phyloP scores from a whole-genome alignment of 148 eudicot species.

The Amaranthus cruentus region DNA sequence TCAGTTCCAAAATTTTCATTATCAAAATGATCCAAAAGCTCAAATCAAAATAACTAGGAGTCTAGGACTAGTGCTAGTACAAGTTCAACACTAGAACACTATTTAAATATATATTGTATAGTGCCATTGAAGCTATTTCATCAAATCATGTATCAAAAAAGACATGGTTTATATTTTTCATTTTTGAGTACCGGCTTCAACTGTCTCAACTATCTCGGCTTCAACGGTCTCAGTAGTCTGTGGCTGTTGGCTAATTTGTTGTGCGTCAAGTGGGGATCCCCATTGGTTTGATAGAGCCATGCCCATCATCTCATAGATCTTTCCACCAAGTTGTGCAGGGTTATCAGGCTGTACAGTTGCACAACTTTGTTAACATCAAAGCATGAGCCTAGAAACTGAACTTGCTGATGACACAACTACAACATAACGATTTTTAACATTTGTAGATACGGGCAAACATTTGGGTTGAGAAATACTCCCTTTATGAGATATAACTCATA shows the following conservation, averaged over 20 bases:
- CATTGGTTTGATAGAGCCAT: slow-evolving; percentile 67
- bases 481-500: too few relatives aligned
- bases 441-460: not conserved
- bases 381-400: not conserved
- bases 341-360: slow-evolving; percentile 70
- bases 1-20: too few relatives aligned
- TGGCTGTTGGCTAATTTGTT: slow-evolving; percentile 28
- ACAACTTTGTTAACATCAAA: not conserved
- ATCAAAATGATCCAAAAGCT: too few relatives aligned
- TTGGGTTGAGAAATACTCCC: not conserved
- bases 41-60: too few relatives aligned
- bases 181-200: slow-evolving; percentile 53
- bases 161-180: not conserved
- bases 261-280: slow-evolving; percentile 27
- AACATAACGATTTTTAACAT: not conserved
- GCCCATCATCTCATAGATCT: slow-evolving; percentile 92
- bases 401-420: not conserved
- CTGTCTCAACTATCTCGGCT: slow-evolving; percentile 76
- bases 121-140: too few relatives aligned
- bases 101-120: too few relatives aligned
- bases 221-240: slow-evolving; percentile 39
- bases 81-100: too few relatives aligned
- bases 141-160: too few relatives aligned
- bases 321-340: slow-evolving; percentile 89
- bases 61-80: too few relatives aligned